Conservation (phyloP, 345 rosid species). For the Citropsis articulata region DNA sequence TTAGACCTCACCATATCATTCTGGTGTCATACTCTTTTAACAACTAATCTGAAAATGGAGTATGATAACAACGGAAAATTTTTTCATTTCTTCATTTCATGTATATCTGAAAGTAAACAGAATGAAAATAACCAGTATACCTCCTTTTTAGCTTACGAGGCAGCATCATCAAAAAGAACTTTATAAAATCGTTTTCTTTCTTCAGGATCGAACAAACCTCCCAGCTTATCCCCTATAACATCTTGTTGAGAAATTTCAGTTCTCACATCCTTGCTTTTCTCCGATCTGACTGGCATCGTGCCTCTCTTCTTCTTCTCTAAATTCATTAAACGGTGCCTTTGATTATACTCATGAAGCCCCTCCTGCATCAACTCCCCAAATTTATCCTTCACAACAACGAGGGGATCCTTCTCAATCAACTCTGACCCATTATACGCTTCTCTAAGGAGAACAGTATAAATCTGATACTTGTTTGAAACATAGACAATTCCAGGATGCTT, state of each 20-base stretch:
- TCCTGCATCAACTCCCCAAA: slow-evolving; percentile 90
- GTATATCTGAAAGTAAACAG: too few relatives aligned
- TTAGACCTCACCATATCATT: neutral
- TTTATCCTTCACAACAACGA: slow-evolving; percentile 76
- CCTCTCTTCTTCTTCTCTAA: slow-evolving; percentile 64
- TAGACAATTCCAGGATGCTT: slow-evolving; percentile 85
- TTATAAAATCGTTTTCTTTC: slow-evolving; percentile 82
- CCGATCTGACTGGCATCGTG: slow-evolving; percentile 30
- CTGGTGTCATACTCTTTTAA: neutral
- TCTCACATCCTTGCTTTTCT: slow-evolving; percentile 31
- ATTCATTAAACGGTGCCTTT: slow-evolving; percentile 47
- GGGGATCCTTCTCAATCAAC: slow-evolving; percentile 71
- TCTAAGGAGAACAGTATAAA: slow-evolving; percentile 80
- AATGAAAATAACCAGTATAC: neutral
- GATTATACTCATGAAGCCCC: slow-evolving; percentile 77
- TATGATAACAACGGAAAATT: neutral
- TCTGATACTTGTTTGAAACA: slow-evolving; percentile 77
- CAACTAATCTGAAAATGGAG: neutral
- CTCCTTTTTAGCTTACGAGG: slow-evolving; percentile 21
- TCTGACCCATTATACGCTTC: slow-evolving; percentile 79
- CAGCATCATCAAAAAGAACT: slow-evolving; percentile 61
- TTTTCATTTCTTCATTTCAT: neutral
- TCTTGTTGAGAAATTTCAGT: slow-evolving; percentile 45
- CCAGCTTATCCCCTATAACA: slow-evolving; percentile 35
- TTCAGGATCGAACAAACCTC: slow-evolving; percentile 73